Evolutionary conservation across 768 basidiomycete genomes (phyloP).

Genomic region (Tremella mesenterica): DNA sequence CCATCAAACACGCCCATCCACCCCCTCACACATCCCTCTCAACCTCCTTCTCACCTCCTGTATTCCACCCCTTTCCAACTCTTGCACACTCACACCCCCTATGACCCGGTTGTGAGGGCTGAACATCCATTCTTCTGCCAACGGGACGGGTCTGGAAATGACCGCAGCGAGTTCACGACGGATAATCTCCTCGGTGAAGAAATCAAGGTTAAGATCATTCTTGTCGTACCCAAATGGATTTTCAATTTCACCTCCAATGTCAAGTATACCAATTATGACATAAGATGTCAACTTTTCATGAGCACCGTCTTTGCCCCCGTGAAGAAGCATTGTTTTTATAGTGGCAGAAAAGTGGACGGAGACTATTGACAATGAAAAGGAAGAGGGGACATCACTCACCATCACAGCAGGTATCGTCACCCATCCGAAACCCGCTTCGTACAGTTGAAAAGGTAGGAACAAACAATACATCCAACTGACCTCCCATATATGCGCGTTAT

Average conservation of each 20-base stretch:
- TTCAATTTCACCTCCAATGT: slow-evolving; percentile 31
- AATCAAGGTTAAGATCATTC: slow-evolving; percentile 42
- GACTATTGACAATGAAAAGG: too few species aligned
- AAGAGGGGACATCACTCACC: slow-evolving; percentile 26
- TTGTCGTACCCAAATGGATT: slow-evolving; percentile 44
- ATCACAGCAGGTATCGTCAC: slow-evolving; percentile 39
- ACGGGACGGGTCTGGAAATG: slow-evolving; percentile 32
- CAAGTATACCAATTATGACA: slow-evolving; percentile 36
- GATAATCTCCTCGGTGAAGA: slow-evolving; percentile 42
- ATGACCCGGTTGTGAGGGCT: slow-evolving; percentile 18
- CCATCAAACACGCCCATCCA: too few species aligned
- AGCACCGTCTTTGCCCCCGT: too few species aligned
- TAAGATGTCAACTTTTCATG: slow-evolving; percentile 32
- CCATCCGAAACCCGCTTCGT: slow-evolving; percentile 36
- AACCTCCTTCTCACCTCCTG: not conserved
- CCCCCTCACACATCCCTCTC: not conserved
- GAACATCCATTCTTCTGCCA: slow-evolving; percentile 40
- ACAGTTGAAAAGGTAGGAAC: slow-evolving; percentile 40
- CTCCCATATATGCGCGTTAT: slow-evolving; percentile 39
- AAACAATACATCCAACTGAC: slow-evolving; percentile 40
- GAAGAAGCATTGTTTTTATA: too few species aligned
- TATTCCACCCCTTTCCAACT: not conserved
- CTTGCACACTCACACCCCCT: slow-evolving; percentile 8
- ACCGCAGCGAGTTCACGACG: slow-evolving; percentile 37
- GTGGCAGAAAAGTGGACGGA: not conserved